Percentiles rank a stretch among this genome's conserved stretches.
phyloP scores from a whole-genome alignment of 2,329 filamentous ascomycete genomes.

The Pseudogymnoascus pannorum region DNA sequence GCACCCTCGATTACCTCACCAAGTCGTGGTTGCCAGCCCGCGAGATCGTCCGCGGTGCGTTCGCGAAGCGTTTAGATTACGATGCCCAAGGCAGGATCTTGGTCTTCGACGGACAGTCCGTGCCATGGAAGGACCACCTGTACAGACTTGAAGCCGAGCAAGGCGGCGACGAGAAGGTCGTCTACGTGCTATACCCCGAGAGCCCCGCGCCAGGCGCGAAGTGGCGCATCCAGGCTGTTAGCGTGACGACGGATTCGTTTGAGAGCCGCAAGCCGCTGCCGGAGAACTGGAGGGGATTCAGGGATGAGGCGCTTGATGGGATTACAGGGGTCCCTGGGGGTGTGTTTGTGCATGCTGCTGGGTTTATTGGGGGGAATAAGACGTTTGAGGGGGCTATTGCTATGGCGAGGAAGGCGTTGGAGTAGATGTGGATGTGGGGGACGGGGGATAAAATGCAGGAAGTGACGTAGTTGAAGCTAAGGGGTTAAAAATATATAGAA shows the following conservation, averaged over 20 bases:
- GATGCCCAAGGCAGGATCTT: slow-evolving; percentile 73
- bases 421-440: slow-evolving; percentile 23
- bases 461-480: neutral
- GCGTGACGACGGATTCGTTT: slow-evolving; percentile 76
- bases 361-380: slow-evolving; percentile 94
- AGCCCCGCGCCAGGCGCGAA: slow-evolving; percentile 66
- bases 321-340: slow-evolving; percentile 63
- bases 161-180: slow-evolving; percentile 48
- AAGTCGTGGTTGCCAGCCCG: slow-evolving; percentile 82
- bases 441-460: neutral
- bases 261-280: slow-evolving; percentile 86
- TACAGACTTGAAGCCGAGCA: slow-evolving; percentile 72
- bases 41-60: slow-evolving; percentile 68
- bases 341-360: slow-evolving; percentile 88
- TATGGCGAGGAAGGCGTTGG: slow-evolving; percentile 74
- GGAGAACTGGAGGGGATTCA: slow-evolving; percentile 83
- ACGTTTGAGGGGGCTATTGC: slow-evolving; percentile 79
- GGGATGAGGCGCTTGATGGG: slow-evolving; percentile 76
- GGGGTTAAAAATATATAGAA: neutral
- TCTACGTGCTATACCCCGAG: slow-evolving; percentile 91
- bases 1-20: slow-evolving; percentile 69
- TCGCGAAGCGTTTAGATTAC: slow-evolving; percentile 57
- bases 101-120: slow-evolving; percentile 67
- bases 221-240: slow-evolving; percentile 93
- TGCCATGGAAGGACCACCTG: slow-evolving; percentile 95